Base-by-base conservation (phyloP, 306 rosid species). In the Datisca glomerata region DNA sequence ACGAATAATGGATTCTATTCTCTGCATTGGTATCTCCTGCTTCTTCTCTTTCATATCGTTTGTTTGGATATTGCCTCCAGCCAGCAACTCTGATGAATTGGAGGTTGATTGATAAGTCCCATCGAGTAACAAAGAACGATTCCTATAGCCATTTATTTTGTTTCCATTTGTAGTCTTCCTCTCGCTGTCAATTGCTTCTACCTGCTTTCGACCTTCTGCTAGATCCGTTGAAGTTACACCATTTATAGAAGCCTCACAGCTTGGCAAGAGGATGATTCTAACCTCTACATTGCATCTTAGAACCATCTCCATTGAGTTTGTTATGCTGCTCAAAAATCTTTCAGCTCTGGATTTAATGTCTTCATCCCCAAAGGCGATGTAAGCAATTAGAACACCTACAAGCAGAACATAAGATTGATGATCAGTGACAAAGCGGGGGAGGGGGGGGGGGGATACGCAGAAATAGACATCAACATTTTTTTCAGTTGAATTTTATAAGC, bases 291-390 rank as follows among this genome's bases (percentile, higher is more conserved):
- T 84, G 57, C 78, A 70, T 60, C 86, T 80, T 24, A 89, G 91
- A 65, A 89, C 93, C 68, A 80, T 68, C 69, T 89, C 98, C 69
- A 84, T 72, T 5, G 98, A 81, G 65, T 89, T 84, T 45, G 95
- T 89, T 52, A 89, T 89, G 55, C 98, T 89, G 64, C 93, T 89
- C 57, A 70, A 51, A 63, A 84, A 89, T 66, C 98, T 80, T 70
- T 89, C 93, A n/a, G 77, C 98, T 67, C 98, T 64, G 37, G 61
- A 65, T 73, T 89, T 89, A 48, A 89, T 60, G 60, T 68, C 86
- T 57, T 47, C 73, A 52, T 89, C 84, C 47, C 62, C 53, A 59
- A 89, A 84, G 43, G 92, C 93, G 45, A 89, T 71, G 56, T 80
- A 89, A 25, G 86, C 95, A 73, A 78, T 67, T 61, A 84, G 65